Conservation (phyloP, 2,329 filamentous ascomycete species). For the Rutstroemia sp. region DNA sequence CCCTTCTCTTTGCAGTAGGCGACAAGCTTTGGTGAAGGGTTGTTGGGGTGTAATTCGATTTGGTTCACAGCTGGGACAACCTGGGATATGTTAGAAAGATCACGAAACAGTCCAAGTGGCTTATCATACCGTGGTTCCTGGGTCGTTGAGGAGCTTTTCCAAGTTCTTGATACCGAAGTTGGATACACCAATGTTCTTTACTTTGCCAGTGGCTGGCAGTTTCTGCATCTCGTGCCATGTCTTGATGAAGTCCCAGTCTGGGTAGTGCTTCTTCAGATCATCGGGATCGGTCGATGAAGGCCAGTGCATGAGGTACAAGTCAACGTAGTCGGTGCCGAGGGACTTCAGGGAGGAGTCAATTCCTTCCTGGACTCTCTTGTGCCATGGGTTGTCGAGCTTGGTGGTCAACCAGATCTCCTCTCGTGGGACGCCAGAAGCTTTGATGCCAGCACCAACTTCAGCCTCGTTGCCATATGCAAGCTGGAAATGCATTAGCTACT, state of each 20-base stretch:
- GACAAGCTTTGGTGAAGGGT: slow-evolving; percentile 73
- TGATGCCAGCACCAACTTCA: slow-evolving; percentile 60
- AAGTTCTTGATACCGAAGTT: slow-evolving; percentile 80
- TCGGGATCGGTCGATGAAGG: slow-evolving; percentile 55
- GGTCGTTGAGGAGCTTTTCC: slow-evolving; percentile 65
- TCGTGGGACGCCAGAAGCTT: slow-evolving; percentile 58
- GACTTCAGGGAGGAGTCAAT: slow-evolving; percentile 52
- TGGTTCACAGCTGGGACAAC: slow-evolving; percentile 67
- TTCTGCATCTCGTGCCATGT: slow-evolving; percentile 71
- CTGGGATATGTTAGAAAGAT: slow-evolving; percentile 26
- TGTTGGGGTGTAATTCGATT: slow-evolving; percentile 73
- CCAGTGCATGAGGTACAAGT: slow-evolving; percentile 69
- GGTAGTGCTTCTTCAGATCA: slow-evolving; percentile 53
- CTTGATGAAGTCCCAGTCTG: slow-evolving; percentile 76
- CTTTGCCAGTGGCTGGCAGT: slow-evolving; percentile 60
- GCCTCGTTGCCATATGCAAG: slow-evolving; percentile 71
- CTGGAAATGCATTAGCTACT: slow-evolving; percentile 6
- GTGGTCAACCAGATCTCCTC: slow-evolving; percentile 66
- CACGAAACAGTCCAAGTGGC: background rate
- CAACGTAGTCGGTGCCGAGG: slow-evolving; percentile 57
- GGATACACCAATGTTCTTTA: slow-evolving; percentile 75
- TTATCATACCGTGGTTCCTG: slow-evolving; percentile 47
- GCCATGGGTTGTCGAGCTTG: slow-evolving; percentile 77
- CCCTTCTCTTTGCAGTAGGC: slow-evolving; percentile 64
- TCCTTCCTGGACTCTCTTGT: slow-evolving; percentile 59